Percentiles rank a stretch among this genome's conserved stretches.
Conservation (phyloP, 371 early-diverging fungal genomes). For the Mortierella sp. region DNA sequence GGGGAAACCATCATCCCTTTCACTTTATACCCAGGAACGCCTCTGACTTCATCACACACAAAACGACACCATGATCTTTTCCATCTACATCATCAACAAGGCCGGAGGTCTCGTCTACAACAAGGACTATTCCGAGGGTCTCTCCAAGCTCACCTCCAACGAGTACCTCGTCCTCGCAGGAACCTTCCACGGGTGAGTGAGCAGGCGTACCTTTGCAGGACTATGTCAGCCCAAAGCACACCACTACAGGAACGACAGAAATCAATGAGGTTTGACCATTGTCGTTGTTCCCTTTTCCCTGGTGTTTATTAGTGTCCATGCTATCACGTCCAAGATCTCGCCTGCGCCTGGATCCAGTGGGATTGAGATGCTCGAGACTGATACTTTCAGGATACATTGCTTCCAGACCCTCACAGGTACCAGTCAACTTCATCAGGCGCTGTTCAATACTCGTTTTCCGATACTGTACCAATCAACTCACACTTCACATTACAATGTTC, state of each 20-base stretch:
- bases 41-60: not conserved
- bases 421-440: not conserved
- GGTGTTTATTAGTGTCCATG: constrained; percentile 82
- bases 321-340: constrained; percentile 95
- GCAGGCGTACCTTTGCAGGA: not conserved
- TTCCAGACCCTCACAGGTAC: constrained; percentile 94
- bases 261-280: not conserved
- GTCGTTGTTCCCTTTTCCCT: not conserved
- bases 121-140: constrained; percentile 87
- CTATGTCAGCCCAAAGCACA: not conserved
- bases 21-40: not conserved
- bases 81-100: constrained; percentile 96
- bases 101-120: constrained; percentile 97
- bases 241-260: not conserved
- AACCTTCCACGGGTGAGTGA: constrained; percentile 93
- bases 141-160: constrained; percentile 89
- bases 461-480: not conserved
- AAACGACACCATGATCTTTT: constrained; percentile 81
- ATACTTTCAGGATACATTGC: constrained; percentile 92
- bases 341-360: constrained; percentile 88
- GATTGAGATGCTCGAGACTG: constrained; percentile 93
- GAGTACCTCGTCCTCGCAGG: constrained; percentile 98
- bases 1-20: not conserved
- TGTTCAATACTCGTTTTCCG: not conserved
- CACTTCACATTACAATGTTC: not conserved